Conservation (phyloP, 2,329 filamentous ascomycete species). For the Diatrype stigma region DNA sequence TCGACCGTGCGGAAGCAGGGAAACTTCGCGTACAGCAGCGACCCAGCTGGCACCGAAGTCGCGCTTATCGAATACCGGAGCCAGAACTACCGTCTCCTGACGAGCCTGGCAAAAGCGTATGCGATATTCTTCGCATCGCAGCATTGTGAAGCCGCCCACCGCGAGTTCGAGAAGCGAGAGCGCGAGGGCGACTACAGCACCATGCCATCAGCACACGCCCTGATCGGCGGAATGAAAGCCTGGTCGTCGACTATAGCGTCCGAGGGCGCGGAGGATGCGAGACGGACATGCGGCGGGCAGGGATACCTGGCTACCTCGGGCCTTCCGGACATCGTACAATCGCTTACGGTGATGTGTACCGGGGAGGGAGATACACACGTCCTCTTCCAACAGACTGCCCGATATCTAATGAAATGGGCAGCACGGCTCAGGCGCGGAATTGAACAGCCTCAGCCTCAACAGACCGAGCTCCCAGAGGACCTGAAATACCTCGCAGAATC, state of each 20-base stretch:
- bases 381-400: slow-evolving; percentile 33
- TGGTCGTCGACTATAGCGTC: slow-evolving; percentile 21
- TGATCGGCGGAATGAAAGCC: slow-evolving; percentile 25
- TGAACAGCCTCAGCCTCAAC: background rate
- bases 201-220: slow-evolving; percentile 19
- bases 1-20: slow-evolving; percentile 24
- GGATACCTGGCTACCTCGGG: slow-evolving; percentile 32
- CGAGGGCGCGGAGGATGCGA: slow-evolving; percentile 29
- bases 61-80: slow-evolving; percentile 23
- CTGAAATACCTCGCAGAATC: background rate
- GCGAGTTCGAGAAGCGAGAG: background rate
- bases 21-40: slow-evolving; percentile 1
- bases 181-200: background rate
- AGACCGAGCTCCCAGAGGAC: background rate
- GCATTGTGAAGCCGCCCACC: slow-evolving; percentile 4
- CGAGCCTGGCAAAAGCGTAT: slow-evolving; percentile 22
- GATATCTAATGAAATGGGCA: slow-evolving; percentile 25
- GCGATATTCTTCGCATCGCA: slow-evolving; percentile 20
- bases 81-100: slow-evolving; percentile 23
- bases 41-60: slow-evolving; percentile 8
- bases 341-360: slow-evolving; percentile 22
- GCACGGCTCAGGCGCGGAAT: background rate
- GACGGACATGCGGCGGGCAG: slow-evolving; percentile 34
- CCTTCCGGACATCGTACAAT: slow-evolving; percentile 25
- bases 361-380: slow-evolving; percentile 39